Evolutionary conservation across 176 grass and related monocot genomes (phyloP).

Genomic region (Pontederia crassipes): DNA sequence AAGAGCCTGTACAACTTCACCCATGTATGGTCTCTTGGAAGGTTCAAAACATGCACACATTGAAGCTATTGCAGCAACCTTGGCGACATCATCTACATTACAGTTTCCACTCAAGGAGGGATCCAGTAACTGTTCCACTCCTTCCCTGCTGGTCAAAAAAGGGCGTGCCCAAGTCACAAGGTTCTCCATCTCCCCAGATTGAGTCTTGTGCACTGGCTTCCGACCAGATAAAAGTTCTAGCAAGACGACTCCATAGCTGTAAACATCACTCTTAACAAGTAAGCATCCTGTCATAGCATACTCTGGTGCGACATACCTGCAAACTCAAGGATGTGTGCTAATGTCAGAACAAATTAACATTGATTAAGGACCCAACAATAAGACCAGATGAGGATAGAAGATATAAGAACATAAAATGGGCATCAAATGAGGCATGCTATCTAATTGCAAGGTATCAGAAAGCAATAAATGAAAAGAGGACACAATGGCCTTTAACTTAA

Average conservation of each 20-base stretch:
- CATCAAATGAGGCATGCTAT: too few relatives aligned
- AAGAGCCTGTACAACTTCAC: constrained; percentile 22
- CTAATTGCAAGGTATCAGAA: too few relatives aligned
- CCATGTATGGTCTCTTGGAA: constrained; percentile 17
- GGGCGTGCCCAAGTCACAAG: constrained; percentile 23
- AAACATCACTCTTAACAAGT: constrained; percentile 25
- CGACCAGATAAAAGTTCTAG: constrained; percentile 24
- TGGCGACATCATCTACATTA: constrained; percentile 4
- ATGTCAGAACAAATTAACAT: too few relatives aligned
- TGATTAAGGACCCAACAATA: too few relatives aligned
- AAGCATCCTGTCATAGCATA: constrained; percentile 26
- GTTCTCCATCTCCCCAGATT: constrained; percentile 8
- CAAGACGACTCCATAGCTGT: constrained; percentile 24
- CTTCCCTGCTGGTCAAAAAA: constrained; percentile 11
- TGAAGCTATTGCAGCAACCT: constrained; percentile 21
- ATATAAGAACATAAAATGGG: too few relatives aligned
- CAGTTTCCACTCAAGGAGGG: constrained; percentile 4
- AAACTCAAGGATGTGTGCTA: too few relatives aligned
- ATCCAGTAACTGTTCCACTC: constrained; percentile 2
- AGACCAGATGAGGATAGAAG: too few relatives aligned
- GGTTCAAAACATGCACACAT: constrained; percentile 9
- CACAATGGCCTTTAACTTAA: too few relatives aligned
- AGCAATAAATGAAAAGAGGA: too few relatives aligned
- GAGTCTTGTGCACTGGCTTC: constrained; percentile 10
- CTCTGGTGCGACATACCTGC: constrained; percentile 21